Percentiles rank a stretch among this genome's conserved stretches.
These are phyloP conservation scores for Lotus japonicus DNA, from an alignment of 306 rosid species.

Conservation along the genomic window DNA sequence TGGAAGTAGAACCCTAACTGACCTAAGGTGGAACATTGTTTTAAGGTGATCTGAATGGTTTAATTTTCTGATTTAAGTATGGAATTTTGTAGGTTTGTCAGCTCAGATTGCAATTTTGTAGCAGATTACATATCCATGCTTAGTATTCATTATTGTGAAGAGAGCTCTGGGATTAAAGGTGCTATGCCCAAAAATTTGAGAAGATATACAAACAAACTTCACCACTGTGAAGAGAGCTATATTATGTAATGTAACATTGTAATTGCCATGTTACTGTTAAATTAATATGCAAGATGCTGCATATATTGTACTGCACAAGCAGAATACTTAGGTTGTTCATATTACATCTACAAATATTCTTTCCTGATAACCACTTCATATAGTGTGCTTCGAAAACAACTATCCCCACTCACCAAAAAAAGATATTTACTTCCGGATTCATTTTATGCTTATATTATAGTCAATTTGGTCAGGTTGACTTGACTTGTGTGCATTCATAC, in stretches of 20 bases:
- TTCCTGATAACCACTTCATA: neutral
- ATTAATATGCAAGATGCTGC: slow-evolving; percentile 22
- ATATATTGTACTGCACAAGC: slow-evolving; percentile 11
- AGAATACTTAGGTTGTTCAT: neutral
- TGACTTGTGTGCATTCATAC: no score
- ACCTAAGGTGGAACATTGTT: neutral
- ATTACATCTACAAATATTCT: neutral
- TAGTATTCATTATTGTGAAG: slow-evolving; percentile 4
- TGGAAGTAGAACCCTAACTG: no score
- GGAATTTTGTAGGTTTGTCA: slow-evolving; percentile 27
- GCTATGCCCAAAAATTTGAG: slow-evolving; percentile 8
- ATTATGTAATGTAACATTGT: slow-evolving; percentile 24
- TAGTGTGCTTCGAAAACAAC: no score
- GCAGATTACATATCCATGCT: slow-evolving; percentile 27
- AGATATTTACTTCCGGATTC: no score
- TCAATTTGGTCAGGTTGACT: no score
- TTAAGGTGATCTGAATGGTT: slow-evolving; percentile 9
- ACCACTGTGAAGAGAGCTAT: slow-evolving; percentile 15
- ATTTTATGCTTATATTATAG: no score
- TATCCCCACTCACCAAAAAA: no score
- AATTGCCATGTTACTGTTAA: slow-evolving; percentile 10
- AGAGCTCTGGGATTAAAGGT: slow-evolving; percentile 24
- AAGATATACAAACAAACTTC: neutral
- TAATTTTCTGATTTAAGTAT: slow-evolving; percentile 9
- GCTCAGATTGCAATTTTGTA: slow-evolving; percentile 32